phyloP scores from a whole-genome alignment of 306 rosid genomes.

The Vicia sativa region DNA sequence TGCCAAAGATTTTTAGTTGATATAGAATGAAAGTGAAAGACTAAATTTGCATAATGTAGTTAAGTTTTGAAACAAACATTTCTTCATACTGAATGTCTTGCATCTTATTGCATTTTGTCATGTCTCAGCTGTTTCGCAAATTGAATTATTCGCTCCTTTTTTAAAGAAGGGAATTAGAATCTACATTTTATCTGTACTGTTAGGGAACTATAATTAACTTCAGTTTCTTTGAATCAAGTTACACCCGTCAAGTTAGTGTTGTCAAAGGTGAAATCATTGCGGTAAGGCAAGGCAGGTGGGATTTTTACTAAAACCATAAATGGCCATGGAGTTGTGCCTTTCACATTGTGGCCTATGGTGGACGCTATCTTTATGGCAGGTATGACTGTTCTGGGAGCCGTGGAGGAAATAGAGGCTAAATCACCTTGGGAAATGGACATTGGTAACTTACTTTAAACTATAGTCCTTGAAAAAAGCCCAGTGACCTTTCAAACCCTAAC shows the following conservation, averaged over 20 bases:
- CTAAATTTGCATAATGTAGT: not conserved
- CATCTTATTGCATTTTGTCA: conserved; percentile 4
- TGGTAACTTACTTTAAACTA: not conserved
- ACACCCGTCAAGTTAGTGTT: not conserved
- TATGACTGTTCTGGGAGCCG: not conserved
- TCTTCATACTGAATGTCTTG: not conserved
- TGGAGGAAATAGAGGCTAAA: conserved; percentile 6
- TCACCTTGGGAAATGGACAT: not conserved
- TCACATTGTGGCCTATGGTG: not conserved
- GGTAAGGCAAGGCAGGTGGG: not conserved
- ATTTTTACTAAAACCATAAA: not conserved
- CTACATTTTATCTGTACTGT: too few species aligned
- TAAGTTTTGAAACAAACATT: not conserved
- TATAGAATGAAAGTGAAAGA: conserved; percentile 7
- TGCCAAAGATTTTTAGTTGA: conserved; percentile 1
- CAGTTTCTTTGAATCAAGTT: too few species aligned
- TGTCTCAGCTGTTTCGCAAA: not conserved
- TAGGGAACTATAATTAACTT: too few species aligned
- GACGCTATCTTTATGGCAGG: not conserved
- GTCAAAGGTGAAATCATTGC: not conserved
- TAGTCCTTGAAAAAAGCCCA: not conserved
- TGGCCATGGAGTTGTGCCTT: not conserved
- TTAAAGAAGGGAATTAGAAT: too few species aligned
- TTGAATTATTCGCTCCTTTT: not conserved
- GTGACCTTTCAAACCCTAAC: not conserved